Percentiles rank a stretch among this genome's conserved stretches.
Evolutionary conservation across 2,329 filamentous ascomycete genomes (phyloP).

Genomic region (Xylariaceae sp.): DNA sequence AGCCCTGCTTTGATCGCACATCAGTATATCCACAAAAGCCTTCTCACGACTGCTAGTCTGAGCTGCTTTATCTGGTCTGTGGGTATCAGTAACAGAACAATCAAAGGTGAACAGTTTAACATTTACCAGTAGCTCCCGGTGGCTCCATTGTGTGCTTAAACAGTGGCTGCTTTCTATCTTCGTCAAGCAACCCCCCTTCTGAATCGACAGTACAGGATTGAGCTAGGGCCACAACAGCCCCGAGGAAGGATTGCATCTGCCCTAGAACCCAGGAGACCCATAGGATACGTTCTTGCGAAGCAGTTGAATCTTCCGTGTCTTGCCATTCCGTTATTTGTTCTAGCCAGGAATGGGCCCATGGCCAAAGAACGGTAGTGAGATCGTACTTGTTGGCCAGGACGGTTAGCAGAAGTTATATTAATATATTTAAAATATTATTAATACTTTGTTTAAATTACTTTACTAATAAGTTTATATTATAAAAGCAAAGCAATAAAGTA

Average conservation of each 20-base stretch:
- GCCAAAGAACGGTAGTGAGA: slow-evolving; percentile 20
- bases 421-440: too few species aligned
- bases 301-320: neutral
- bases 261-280: slow-evolving; percentile 20
- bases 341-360: slow-evolving; percentile 21
- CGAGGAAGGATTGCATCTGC: neutral
- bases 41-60: neutral
- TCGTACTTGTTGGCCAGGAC: slow-evolving; percentile 26
- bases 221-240: neutral
- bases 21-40: too few species aligned
- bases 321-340: neutral
- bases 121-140: neutral
- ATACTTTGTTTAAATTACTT: too few species aligned
- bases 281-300: neutral
- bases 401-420: too few species aligned
- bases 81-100: neutral
- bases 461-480: too few species aligned
- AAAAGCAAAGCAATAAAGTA: too few species aligned
- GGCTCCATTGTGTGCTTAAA: neutral
- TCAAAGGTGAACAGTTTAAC: neutral
- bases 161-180: neutral
- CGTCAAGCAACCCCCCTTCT: neutral
- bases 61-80: neutral
- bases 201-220: neutral
- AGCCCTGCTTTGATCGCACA: too few species aligned